Conservation (phyloP, 1,284 basidiomycete genomes). For the Austroboletus olivaceoglutinosus region DNA sequence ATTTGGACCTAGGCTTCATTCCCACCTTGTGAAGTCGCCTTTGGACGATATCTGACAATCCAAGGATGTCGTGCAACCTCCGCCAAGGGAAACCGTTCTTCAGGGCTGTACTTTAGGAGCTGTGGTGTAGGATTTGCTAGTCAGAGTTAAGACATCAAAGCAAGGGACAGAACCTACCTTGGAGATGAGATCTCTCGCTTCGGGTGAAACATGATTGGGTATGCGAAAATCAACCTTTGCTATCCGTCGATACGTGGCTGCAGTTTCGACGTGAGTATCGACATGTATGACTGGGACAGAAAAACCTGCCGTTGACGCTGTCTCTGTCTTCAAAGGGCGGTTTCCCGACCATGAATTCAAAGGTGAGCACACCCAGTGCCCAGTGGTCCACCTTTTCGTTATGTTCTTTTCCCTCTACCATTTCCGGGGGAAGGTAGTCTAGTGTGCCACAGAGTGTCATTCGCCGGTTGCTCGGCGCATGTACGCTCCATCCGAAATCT, state of each 20-base stretch:
- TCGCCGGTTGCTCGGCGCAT: conserved; percentile 88
- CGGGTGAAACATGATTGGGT: conserved; percentile 60
- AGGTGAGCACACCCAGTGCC: conserved; percentile 95
- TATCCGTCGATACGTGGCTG: conserved; percentile 87
- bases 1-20: conserved; percentile 17
- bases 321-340: conserved; percentile 93
- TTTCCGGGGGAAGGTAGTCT: conserved; percentile 98
- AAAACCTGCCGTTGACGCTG: conserved; percentile 65
- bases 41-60: conserved; percentile 78
- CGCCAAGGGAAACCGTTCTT: conserved; percentile 75
- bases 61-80: conserved; percentile 90
- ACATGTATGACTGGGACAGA: not conserved
- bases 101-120: conserved; percentile 87
- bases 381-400: conserved; percentile 92
- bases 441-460: conserved; percentile 93
- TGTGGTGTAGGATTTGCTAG: conserved; percentile 34
- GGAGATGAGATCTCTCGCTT: conserved; percentile 66
- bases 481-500: conserved; percentile 99
- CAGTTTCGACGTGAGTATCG: conserved; percentile 4
- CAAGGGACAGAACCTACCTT: conserved; percentile 38
- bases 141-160: conserved; percentile 32
- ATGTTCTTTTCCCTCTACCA: conserved; percentile 91
- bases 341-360: conserved; percentile 90
- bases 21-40: conserved; percentile 31
- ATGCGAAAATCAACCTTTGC: conserved; percentile 81